Evolutionary conservation across 2,329 filamentous ascomycete species (phyloP).

Genomic region (Claviceps arundinis): DNA sequence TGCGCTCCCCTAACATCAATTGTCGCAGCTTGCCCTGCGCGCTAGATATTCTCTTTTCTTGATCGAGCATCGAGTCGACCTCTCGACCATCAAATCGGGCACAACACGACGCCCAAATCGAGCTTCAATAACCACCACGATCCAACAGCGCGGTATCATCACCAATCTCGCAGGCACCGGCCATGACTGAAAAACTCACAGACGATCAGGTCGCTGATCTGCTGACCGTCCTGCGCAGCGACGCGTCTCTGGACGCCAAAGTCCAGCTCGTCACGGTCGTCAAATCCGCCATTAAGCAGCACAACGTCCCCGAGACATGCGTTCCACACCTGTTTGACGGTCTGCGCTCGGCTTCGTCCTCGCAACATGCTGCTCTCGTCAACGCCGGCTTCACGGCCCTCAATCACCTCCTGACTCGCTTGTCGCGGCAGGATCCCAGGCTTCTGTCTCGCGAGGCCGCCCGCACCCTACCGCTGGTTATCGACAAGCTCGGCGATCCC

Average conservation of each 20-base stretch:
- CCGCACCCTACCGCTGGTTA: conserved; percentile 58
- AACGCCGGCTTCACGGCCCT: conserved; percentile 79
- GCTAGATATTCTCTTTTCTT: neutral
- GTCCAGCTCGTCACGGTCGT: conserved; percentile 57
- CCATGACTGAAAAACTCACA: conserved; percentile 44
- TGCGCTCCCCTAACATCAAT: neutral
- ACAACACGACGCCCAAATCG: neutral
- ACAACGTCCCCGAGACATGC: conserved; percentile 66
- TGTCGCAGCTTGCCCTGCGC: neutral
- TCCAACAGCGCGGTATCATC: neutral
- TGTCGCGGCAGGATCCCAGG: conserved; percentile 74
- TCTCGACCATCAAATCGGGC: neutral
- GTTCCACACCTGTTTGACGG: conserved; percentile 70
- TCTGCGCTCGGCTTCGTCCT: conserved; percentile 59
- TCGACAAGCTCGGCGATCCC: conserved; percentile 76
- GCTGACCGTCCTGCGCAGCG: conserved; percentile 40
- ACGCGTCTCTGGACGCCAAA: conserved; percentile 56
- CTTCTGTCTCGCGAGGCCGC: conserved; percentile 56
- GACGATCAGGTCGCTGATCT: conserved; percentile 46
- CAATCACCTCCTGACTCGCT: conserved; percentile 73
- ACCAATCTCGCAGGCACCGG: conserved; percentile 5
- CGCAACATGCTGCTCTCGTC: conserved; percentile 64
- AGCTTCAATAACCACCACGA: neutral
- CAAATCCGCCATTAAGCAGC: conserved; percentile 86
- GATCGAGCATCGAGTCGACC: too few relatives aligned